Conservation (phyloP, 192 early-diverging fungal genomes). For the Chytriomyces confervae region DNA sequence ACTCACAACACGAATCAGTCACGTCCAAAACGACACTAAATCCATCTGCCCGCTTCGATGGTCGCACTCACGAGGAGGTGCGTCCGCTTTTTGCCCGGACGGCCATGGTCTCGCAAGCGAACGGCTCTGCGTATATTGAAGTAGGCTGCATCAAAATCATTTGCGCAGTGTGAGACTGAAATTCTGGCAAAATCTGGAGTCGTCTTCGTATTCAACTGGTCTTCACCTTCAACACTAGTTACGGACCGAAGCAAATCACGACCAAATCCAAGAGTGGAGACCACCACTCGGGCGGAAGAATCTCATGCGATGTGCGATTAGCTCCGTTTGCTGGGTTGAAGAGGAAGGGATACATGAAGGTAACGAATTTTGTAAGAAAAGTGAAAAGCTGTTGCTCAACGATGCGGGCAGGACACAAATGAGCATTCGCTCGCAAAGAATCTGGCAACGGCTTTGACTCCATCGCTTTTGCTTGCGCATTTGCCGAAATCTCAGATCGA, state of each 20-base stretch:
- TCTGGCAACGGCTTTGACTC: constrained; percentile 57
- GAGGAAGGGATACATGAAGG: constrained; percentile 59
- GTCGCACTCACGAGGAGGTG: constrained; percentile 42
- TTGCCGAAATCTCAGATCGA: constrained; percentile 80
- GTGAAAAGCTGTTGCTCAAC: not conserved
- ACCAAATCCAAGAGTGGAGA: constrained; percentile 59
- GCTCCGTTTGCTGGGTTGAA: constrained; percentile 70
- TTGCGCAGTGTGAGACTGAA: constrained; percentile 75
- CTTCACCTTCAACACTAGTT: constrained; percentile 47
- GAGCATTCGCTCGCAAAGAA: constrained; percentile 6
- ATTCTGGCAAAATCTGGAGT: not conserved
- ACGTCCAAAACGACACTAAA: constrained; percentile 9
- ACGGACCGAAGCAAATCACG: constrained; percentile 69
- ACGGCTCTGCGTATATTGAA: constrained; percentile 80
- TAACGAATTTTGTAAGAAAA: constrained; percentile 17
- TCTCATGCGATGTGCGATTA: constrained; percentile 81
- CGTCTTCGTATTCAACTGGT: not conserved
- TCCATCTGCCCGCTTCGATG: constrained; percentile 24
- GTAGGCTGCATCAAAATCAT: constrained; percentile 69
- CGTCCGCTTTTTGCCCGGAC: constrained; percentile 63
- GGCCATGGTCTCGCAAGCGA: constrained; percentile 74
- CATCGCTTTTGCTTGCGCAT: constrained; percentile 72
- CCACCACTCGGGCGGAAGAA: constrained; percentile 47
- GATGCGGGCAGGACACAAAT: not conserved
- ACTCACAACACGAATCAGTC: constrained; percentile 18